phyloP scores from a whole-genome alignment of 1,139 yeast genomes.

The Pneumocystis oryctolagi region DNA sequence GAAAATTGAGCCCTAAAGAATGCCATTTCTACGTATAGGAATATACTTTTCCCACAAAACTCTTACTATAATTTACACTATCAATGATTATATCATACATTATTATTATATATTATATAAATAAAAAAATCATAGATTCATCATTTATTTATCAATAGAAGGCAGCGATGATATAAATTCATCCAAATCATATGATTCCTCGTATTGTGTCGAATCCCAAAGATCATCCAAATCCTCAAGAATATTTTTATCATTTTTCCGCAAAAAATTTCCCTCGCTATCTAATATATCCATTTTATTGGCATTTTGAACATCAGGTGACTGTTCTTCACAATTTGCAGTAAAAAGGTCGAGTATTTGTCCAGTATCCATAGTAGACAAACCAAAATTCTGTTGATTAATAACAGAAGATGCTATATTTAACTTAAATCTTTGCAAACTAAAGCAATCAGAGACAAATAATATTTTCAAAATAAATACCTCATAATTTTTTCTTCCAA shows the following conservation, averaged over 20 bases:
- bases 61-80: neutral
- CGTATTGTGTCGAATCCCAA: conserved; percentile 94
- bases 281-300: conserved; percentile 10
- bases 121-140: neutral
- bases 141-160: conserved; percentile 19
- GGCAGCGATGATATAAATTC: conserved; percentile 66
- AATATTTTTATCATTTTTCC: conserved; percentile 20
- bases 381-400: conserved; percentile 89
- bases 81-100: neutral
- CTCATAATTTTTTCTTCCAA: conserved; percentile 90
- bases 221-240: conserved; percentile 41
- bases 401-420: conserved; percentile 93
- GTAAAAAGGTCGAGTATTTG: conserved; percentile 79
- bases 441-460: conserved; percentile 22
- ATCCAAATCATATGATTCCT: conserved; percentile 89
- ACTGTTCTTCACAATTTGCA: conserved; percentile 20
- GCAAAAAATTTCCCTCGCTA: conserved; percentile 17
- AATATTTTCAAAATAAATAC: neutral
- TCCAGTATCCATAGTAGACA: conserved; percentile 91
- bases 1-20: too few relatives aligned
- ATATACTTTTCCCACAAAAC: neutral
- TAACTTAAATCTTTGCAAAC: conserved; percentile 91
- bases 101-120: neutral
- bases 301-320: conserved; percentile 19
- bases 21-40: too few relatives aligned